Base-by-base conservation (phyloP, 2,329 filamentous ascomycete genomes). In the Ambrosiella beaveri region DNA sequence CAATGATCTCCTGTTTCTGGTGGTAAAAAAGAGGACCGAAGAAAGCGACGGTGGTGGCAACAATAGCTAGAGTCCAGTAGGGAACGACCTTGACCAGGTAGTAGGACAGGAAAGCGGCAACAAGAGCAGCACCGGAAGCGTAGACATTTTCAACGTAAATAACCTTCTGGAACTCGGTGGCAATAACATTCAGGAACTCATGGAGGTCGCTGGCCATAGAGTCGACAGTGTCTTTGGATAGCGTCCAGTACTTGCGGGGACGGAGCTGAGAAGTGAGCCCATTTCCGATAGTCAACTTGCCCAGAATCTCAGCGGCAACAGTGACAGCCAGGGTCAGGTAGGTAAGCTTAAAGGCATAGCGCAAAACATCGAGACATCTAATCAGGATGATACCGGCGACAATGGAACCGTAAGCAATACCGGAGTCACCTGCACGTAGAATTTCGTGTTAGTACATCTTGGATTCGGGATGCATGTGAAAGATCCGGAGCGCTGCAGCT, bases 111-210 rank as follows among this genome's bases (percentile, higher is more conserved):
- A 85, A 82, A 53, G 82, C 75, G 61, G 73, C 73, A 56, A 82
- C 55, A 62, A 78, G 79, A 59, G 80, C 82, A 63, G 73, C 75
- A 65, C 71, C 69, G 19, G 82, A 85, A 58, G 74, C 76, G 62
- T 71, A 69, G 59, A 85, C 68, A 64, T 85, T 86, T 75, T 86
- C 83, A 49, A 76, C 82, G 63, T 81, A 86, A 59, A 85, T 66
- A 63, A 86, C 78, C 62, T 82, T 77, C 73, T 86, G 83, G 55
- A 75, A 73, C 72, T 86, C 83, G 59, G 86, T 84, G 61, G 84
- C 74, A 64, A 85, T 81, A 69, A 86, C 86, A 75, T 86, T 86
- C 71, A 82, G 69, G 61, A 86, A 75, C 70, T 85, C 82, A 65
- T 84, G 78, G 45, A 81, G 71, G 63, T 85, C 82, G 59, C 79